Evolutionary conservation across 495 filamentous ascomycete genomes (phyloP).

Genomic region (Penicillium antarcticum): DNA sequence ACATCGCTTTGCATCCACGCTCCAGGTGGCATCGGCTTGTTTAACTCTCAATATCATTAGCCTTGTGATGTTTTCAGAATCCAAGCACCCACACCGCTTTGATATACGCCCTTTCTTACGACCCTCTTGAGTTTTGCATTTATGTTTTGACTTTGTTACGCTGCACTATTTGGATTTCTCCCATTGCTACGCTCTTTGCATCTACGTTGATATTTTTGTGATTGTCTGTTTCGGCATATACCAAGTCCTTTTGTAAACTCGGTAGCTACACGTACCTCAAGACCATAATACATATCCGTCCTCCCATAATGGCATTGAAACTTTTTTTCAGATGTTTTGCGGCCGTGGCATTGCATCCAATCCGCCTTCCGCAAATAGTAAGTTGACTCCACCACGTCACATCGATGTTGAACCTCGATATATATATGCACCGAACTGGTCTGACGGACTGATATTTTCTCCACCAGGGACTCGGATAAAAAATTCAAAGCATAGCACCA

Average conservation of each 20-base stretch:
- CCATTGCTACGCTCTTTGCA: slow-evolving; percentile 3
- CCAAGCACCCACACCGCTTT: slow-evolving; percentile 8
- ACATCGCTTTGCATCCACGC: slow-evolving; percentile 13
- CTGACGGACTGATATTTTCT: too few species aligned
- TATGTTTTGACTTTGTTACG: slow-evolving; percentile 6
- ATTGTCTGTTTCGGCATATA: slow-evolving; percentile 1
- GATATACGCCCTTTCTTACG: slow-evolving; percentile 16
- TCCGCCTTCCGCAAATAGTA: too few species aligned
- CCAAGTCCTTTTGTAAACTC: background rate
- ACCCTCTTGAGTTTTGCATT: slow-evolving; percentile 8
- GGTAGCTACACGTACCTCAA: slow-evolving; percentile 6
- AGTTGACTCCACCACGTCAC: too few species aligned
- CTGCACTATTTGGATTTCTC: slow-evolving; percentile 3
- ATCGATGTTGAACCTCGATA: too few species aligned
- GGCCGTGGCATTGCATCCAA: too few species aligned
- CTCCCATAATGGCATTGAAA: too few species aligned
- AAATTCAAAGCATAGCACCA: background rate
- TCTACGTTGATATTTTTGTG: background rate
- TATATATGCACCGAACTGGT: too few species aligned
- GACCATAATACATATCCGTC: background rate
- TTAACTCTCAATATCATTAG: background rate
- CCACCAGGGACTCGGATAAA: background rate
- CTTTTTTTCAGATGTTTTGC: too few species aligned
- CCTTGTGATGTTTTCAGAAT: background rate
- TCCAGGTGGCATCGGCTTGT: slow-evolving; percentile 7